phyloP scores from a whole-genome alignment of 1,284 basidiomycete species.

The Marasmius oreades region DNA sequence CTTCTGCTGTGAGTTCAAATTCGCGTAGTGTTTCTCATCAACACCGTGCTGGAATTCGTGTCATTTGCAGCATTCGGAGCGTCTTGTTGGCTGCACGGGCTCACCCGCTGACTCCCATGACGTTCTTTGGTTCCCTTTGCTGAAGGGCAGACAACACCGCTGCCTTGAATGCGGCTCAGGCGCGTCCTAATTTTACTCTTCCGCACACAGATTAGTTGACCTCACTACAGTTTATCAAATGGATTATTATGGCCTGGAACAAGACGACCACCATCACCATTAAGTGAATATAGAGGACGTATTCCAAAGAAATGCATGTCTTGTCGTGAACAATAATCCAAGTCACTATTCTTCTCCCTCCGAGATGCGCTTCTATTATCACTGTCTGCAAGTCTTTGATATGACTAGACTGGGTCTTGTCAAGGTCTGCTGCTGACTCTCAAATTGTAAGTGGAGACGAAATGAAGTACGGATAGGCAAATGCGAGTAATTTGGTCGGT shows the following conservation, averaged over 20 bases:
- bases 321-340: not conserved
- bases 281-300: constrained; percentile 19
- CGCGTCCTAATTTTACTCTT: constrained; percentile 31
- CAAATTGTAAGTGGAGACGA: too few relatives aligned
- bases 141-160: constrained; percentile 65
- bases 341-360: not conserved
- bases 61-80: constrained; percentile 61
- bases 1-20: constrained; percentile 71
- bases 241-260: constrained; percentile 54
- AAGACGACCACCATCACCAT: constrained; percentile 39
- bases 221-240: constrained; percentile 48
- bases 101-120: constrained; percentile 91
- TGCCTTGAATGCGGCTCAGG: constrained; percentile 92
- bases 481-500: too few relatives aligned
- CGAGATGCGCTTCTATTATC: too few relatives aligned
- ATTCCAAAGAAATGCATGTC: constrained; percentile 2
- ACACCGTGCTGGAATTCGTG: not conserved
- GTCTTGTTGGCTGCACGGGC: constrained; percentile 90
- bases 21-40: constrained; percentile 2
- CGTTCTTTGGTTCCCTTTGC: constrained; percentile 77
- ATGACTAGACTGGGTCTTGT: too few relatives aligned
- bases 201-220: constrained; percentile 12
- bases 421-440: too few relatives aligned
- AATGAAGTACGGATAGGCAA: too few relatives aligned
- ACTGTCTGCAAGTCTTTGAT: too few relatives aligned